Evolutionary conservation across 306 rosid species (phyloP).

Genomic region (Prunus dulcis): DNA sequence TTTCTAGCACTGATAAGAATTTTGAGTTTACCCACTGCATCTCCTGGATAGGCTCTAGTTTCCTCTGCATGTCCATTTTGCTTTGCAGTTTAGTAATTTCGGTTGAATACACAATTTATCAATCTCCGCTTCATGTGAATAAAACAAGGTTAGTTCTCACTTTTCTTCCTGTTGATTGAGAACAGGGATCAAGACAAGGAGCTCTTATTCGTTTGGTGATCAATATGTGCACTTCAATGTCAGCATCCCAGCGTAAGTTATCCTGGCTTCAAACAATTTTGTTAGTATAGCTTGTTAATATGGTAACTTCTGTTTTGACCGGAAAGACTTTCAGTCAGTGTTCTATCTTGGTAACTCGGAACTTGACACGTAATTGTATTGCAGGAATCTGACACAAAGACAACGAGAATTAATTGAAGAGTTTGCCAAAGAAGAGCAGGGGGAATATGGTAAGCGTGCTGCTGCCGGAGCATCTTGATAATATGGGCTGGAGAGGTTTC

Average conservation of each 20-base stretch:
- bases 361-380: not conserved
- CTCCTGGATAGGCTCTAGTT: too few relatives aligned
- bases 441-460: constrained; percentile 18
- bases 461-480: constrained; percentile 48
- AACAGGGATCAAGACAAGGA: constrained; percentile 72
- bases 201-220: constrained; percentile 66
- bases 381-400: constrained; percentile 71
- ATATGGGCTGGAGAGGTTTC: not conserved
- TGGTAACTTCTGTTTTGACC: not conserved
- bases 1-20: not conserved
- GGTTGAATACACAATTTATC: not conserved
- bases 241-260: constrained; percentile 70
- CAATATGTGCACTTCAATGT: constrained; percentile 84
- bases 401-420: constrained; percentile 82
- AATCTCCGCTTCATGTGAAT: not conserved
- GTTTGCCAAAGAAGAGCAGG: constrained; percentile 57
- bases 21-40: not conserved
- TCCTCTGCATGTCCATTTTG: not conserved
- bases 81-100: not conserved
- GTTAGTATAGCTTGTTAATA: not conserved
- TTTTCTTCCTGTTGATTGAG: not conserved
- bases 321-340: too few relatives aligned
- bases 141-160: not conserved
- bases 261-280: not conserved
- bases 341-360: not conserved